Evolutionary conservation across 257 asterid genomes (phyloP), one percentile per base, ranked within the genome.

Genomic region (Cruciata laevipes): DNA sequence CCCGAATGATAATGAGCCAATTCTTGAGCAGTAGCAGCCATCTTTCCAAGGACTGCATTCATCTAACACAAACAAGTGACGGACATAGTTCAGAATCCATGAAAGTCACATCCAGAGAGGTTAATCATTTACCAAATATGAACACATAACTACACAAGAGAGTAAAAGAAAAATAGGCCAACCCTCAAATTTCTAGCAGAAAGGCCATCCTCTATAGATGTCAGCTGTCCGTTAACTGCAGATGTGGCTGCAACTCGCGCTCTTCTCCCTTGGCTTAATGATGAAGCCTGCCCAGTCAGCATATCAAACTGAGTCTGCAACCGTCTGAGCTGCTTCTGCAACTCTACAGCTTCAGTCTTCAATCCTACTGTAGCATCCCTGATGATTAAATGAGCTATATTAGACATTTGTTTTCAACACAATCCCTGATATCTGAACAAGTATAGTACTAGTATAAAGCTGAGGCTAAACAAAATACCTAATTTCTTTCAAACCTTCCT

Each of bases 401-500:
- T 44, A 6, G 14, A 44, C 52, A 16, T 47, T 14, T 47, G 16
- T 17, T 47, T 47, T 47, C 20, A 47, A 12, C 51, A 13, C 51
- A 13, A 42, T 42, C 17, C 18, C 51, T 11, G 17, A 5, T 12
- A 14, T 4, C 1, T 5, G 6, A 14, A 47, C 55, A 47, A 17
- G 1, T 14, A 44, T 27, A 51, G 32, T 10, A 13, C 60, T 63
- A 12, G 53, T 6, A 5, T 40, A 51, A 42, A 44, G 27, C 12
- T 61, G n/a, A 58, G 20, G 47, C 27, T 6, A n/a, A 16, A 35
- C 69, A 33, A 37, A 17, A 75, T 73, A 93, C 97, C 95, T 81
- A 80, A 90, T 94, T 70, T 94, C 99, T 82, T 94, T 94, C 78
- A 94, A 71, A 71, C 99, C 97, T 88, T 93, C 99, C 80, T 90